Conservation (phyloP, 1,284 basidiomycete species). For the Ustilago esculenta region DNA sequence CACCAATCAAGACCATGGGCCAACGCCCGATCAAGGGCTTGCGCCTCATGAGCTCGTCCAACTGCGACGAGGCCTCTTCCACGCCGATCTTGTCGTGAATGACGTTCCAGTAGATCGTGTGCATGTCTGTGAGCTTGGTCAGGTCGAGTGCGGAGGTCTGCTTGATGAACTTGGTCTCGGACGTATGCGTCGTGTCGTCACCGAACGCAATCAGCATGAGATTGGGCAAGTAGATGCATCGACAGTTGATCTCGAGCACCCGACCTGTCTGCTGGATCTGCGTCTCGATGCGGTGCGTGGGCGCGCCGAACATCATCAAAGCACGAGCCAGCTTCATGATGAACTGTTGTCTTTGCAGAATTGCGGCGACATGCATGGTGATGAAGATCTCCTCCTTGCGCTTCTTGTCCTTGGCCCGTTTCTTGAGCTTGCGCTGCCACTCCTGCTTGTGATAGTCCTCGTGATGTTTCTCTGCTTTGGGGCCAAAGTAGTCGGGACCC, state of each 20-base stretch:
- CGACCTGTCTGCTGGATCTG: slow-evolving; percentile 86
- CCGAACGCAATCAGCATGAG: slow-evolving; percentile 74
- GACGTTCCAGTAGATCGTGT: slow-evolving; percentile 84
- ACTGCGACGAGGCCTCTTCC: slow-evolving; percentile 77
- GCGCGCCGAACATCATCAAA: slow-evolving; percentile 94
- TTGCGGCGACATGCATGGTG: slow-evolving; percentile 86
- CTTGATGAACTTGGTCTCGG: slow-evolving; percentile 76
- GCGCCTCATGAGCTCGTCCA: slow-evolving; percentile 81
- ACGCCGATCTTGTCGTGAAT: slow-evolving; percentile 87
- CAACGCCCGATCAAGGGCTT: slow-evolving; percentile 62
- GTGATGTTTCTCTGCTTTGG: slow-evolving; percentile 42
- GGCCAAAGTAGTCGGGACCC: slow-evolving; percentile 59
- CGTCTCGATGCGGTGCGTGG: slow-evolving; percentile 85
- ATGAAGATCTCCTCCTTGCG: slow-evolving; percentile 71
- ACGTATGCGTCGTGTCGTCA: slow-evolving; percentile 83
- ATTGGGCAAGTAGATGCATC: slow-evolving; percentile 86
- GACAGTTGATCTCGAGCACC: slow-evolving; percentile 84
- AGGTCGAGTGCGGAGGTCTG: slow-evolving; percentile 59
- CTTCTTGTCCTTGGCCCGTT: slow-evolving; percentile 58
- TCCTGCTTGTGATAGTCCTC: slow-evolving; percentile 47
- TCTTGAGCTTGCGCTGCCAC: slow-evolving; percentile 64
- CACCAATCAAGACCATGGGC: slow-evolving; percentile 79
- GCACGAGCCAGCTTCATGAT: slow-evolving; percentile 86
- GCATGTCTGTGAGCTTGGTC: slow-evolving; percentile 73
- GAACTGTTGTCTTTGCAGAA: slow-evolving; percentile 87